These are phyloP conservation scores for Lactarius sp. DNA, from an alignment of 768 basidiomycete species.

Conservation along the genomic window DNA sequence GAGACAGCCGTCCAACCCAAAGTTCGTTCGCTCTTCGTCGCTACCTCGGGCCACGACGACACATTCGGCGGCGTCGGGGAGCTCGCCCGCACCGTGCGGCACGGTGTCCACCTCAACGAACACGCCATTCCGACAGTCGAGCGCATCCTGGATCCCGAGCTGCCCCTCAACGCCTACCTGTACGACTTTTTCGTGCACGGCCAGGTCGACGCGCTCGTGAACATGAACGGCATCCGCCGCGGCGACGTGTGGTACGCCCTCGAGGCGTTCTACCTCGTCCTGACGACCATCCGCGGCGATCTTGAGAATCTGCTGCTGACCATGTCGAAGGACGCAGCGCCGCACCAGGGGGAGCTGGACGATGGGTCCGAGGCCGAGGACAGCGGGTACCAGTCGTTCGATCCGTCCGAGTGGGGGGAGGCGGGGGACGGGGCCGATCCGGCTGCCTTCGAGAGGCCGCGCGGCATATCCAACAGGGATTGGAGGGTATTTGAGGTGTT, in stretches of 20 bases:
- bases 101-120: slow-evolving; percentile 51
- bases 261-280: slow-evolving; percentile 50
- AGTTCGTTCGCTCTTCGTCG: slow-evolving; percentile 58
- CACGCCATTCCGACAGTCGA: slow-evolving; percentile 56
- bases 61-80: slow-evolving; percentile 47
- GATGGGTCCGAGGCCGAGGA: slow-evolving; percentile 33
- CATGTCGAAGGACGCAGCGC: slow-evolving; percentile 21
- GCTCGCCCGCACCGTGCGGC: slow-evolving; percentile 46
- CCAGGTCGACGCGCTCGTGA: slow-evolving; percentile 42
- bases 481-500: slow-evolving; percentile 55
- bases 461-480: slow-evolving; percentile 41
- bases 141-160: slow-evolving; percentile 29
- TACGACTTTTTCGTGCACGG: slow-evolving; percentile 69
- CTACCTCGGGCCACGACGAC: slow-evolving; percentile 63
- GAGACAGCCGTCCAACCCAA: slow-evolving; percentile 36
- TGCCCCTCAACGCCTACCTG: slow-evolving; percentile 39
- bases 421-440: slow-evolving; percentile 28
- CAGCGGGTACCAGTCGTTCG: slow-evolving; percentile 33
- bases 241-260: slow-evolving; percentile 65
- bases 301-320: slow-evolving; percentile 44
- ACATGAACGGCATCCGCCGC: slow-evolving; percentile 53
- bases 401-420: slow-evolving; percentile 31
- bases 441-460: slow-evolving; percentile 33
- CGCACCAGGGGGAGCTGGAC: slow-evolving; percentile 19
- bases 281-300: slow-evolving; percentile 45